Base-by-base conservation (phyloP, 1,284 basidiomycete genomes). In the Phylloboletellus chloephorus region DNA sequence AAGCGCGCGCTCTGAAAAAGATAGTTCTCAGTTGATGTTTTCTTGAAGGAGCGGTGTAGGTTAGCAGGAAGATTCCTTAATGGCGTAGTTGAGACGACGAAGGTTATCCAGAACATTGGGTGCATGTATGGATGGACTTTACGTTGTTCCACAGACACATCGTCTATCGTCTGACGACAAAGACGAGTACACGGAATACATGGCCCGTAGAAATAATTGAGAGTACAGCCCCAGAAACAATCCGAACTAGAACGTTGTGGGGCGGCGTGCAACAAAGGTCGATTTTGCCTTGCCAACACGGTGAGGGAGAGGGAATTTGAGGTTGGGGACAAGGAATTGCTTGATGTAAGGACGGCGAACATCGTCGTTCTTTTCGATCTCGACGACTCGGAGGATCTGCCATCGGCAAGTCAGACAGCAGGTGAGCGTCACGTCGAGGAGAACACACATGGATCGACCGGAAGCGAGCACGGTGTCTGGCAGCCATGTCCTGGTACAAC, bases 401-500 rank as follows among this genome's bases (percentile, higher is more conserved):
- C 33, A 19, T 22, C 33, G 8, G 10, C 26, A 39, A 33, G 39
- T 50, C 34, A 48, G 37, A 36, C 3, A 7, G 7, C 28, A 16
- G 8, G 10, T 19, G 6, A 0, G n/a, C 3, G 10, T 9, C 31
- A 13, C 41, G 12, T 19, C 10, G 8, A 25, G 8, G 2, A 20
- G 16, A 29, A 48, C 82, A 52, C 57, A 91, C 89, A 71, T 96
- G 93, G 69, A 98, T 95, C 42, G 90, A 97, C 70, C 95, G 82
- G 84, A 98, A 98, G 64, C 96, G 91, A 54, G 95, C 95, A 74
- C 95, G 92, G 73, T 98, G 96, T 57, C 94, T 82, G 52, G 95
- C 93, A 61, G 96, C 92, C 95, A 98, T 98, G 74, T 98, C 95
- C 74, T 98, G 95, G 82, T 98, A 98, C 69, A 98, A 75, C 57